phyloP scores from a whole-genome alignment of 1,284 basidiomycete genomes.

The Moesziomyces sp. region DNA sequence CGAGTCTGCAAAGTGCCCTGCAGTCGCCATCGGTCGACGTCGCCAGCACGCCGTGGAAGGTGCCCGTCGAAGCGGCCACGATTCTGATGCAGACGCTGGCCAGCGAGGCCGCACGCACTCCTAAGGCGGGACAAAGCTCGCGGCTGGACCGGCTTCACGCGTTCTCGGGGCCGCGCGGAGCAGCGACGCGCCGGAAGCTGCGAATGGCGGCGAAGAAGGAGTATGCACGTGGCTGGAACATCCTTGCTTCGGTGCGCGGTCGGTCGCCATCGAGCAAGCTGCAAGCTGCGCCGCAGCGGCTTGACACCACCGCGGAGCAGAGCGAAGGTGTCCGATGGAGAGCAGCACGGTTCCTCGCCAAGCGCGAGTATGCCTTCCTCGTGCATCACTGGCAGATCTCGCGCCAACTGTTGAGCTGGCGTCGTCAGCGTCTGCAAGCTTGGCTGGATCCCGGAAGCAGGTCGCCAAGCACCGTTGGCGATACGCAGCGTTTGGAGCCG shows the following conservation, averaged over 20 bases:
- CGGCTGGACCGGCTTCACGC: constrained; percentile 2
- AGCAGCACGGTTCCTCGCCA: constrained; percentile 25
- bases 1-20: constrained; percentile 36
- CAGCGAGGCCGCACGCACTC: constrained; percentile 23
- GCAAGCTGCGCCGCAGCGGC: background rate
- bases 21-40: constrained; percentile 16
- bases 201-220: background rate
- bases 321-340: constrained; percentile 33
- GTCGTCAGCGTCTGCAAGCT: constrained; percentile 11
- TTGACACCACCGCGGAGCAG: constrained; percentile 5
- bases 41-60: constrained; percentile 25
- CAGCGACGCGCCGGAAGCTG: background rate
- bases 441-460: constrained; percentile 6
- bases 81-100: constrained; percentile 49
- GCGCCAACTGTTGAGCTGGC: constrained; percentile 10
- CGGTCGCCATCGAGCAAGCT: background rate
- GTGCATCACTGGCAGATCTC: constrained; percentile 30
- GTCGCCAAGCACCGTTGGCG: background rate
- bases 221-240: constrained; percentile 36
- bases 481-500: background rate
- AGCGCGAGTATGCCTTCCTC: constrained; percentile 29
- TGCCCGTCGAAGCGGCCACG: constrained; percentile 46
- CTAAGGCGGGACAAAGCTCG: constrained; percentile 4
- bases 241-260: constrained; percentile 22
- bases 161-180: background rate